Evolutionary conservation across 2,329 filamentous ascomycete species (phyloP).

Genomic region (Chaetomium sp.): DNA sequence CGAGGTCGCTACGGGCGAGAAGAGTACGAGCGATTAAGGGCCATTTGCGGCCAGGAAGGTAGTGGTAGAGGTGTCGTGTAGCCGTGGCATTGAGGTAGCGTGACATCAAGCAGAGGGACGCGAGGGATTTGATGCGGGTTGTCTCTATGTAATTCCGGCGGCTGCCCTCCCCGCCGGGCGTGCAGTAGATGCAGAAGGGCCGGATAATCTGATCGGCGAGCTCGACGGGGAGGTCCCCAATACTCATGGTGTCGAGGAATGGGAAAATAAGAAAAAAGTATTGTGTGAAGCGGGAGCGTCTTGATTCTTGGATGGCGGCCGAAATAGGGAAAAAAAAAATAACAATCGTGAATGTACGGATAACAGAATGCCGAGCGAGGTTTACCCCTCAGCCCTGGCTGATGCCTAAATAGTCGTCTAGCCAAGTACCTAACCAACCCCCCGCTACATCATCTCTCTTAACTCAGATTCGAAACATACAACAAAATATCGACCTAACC

Average conservation of each 20-base stretch:
- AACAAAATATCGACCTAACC: too few species aligned
- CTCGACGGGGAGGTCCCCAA: constrained; percentile 8
- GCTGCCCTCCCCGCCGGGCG: neutral
- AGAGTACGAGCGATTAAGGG: constrained; percentile 15
- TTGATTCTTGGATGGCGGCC: neutral
- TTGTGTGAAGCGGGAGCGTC: neutral
- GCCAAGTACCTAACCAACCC: too few species aligned
- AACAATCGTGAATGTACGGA: too few species aligned
- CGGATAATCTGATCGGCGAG: neutral
- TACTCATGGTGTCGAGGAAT: neutral
- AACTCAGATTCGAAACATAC: too few species aligned
- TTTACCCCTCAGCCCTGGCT: too few species aligned
- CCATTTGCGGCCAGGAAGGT: neutral
- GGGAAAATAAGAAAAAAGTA: too few species aligned
- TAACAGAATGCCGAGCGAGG: too few species aligned
- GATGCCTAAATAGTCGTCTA: too few species aligned
- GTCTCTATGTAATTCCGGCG: neutral
- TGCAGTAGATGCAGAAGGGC: neutral
- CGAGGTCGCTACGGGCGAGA: constrained; percentile 15
- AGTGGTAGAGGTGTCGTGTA: constrained; percentile 20
- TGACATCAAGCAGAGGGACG: constrained; percentile 15
- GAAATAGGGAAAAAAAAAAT: too few species aligned
- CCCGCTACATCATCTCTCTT: too few species aligned
- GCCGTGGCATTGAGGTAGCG: constrained; percentile 4
- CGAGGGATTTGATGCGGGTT: neutral